These are phyloP conservation scores for Colletotrichum sp. DNA, from an alignment of 2,329 filamentous ascomycete species.

Conservation along the genomic window DNA sequence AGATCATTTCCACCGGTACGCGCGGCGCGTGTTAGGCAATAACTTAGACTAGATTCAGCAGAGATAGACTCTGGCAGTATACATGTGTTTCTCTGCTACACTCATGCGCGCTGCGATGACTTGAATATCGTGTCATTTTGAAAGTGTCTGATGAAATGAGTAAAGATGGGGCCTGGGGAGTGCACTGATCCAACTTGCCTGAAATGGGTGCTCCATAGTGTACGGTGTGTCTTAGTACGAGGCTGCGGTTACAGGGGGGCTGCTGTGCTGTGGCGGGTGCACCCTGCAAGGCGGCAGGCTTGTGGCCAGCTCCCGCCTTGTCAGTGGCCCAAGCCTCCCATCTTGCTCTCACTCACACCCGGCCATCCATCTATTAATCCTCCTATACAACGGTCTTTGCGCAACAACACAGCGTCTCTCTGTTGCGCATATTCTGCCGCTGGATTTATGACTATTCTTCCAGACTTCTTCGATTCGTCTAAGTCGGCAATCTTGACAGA, in stretches of 20 bases:
- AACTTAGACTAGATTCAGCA: background rate
- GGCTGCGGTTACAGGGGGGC: conserved; percentile 15
- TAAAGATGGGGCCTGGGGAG: background rate
- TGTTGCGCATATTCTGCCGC: background rate
- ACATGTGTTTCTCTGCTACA: background rate
- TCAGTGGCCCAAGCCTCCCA: conserved; percentile 21
- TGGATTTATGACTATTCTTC: background rate
- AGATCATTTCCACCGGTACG: background rate
- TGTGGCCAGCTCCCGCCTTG: conserved; percentile 20
- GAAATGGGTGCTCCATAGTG: background rate
- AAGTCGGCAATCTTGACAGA: background rate
- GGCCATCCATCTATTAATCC: conserved; percentile 13
- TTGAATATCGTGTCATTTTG: background rate
- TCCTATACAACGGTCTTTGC: background rate
- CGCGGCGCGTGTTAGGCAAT: background rate
- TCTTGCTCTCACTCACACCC: conserved; percentile 14
- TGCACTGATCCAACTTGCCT: background rate
- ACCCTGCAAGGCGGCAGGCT: conserved; percentile 18
- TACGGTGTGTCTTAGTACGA: conserved; percentile 11
- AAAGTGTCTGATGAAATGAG: background rate
- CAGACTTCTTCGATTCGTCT: background rate
- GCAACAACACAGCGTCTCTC: background rate
- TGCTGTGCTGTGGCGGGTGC: conserved; percentile 14
- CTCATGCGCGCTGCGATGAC: background rate
- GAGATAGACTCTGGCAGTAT: background rate